Evolutionary conservation across 2,329 filamentous ascomycete genomes (phyloP), one percentile per base, ranked within the genome.

Genomic region (Dactylellina sp.): DNA sequence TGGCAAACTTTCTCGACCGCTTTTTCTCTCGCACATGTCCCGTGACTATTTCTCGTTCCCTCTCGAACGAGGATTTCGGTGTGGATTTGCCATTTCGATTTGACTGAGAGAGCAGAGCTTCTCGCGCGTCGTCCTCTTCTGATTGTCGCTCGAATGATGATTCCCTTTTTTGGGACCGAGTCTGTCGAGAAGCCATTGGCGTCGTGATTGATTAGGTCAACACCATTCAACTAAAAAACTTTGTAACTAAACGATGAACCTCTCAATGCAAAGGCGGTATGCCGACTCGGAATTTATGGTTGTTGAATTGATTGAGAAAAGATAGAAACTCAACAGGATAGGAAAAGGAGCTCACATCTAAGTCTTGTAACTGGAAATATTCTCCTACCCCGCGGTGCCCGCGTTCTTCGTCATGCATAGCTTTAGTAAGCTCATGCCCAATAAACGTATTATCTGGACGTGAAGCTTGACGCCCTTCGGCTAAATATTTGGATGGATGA

Each of bases 161-260:
- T 16, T 47, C 40, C 44, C 42, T 60, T 49, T 7, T 24, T 39
- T 60, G 56, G 24, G 60, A 63, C 37, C 61, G 37, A 37, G 49
- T 55, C 61, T 65, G 61, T 46, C 61, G 61, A 65, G 61, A 65
- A 56, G 49, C 47, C 61, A 65, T 65, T 12, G 35, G 22, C 42
- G 25, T 53, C n/a, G 49, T 39, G n/a, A n/a, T n/a, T 16, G 37
- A 20, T 14, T 20, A 28, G 22, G n/a, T 40, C 32, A 35, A 18
- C 18, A 35, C 16, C 37, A 40, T 42, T 44, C 16, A 22, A 42
- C 20, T 6, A 9, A 32, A 32, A 32, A 4, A 32, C 28, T 9
- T n/a, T 9, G 28, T 32, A 32, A 32, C 28, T 32, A n/a, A n/a
- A n/a, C n/a, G n/a, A n/a, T 32, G 28, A 32, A 32, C 28, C n/a